phyloP scores from a whole-genome alignment of 177 flowering plant species.

The Vitis hybrid region DNA sequence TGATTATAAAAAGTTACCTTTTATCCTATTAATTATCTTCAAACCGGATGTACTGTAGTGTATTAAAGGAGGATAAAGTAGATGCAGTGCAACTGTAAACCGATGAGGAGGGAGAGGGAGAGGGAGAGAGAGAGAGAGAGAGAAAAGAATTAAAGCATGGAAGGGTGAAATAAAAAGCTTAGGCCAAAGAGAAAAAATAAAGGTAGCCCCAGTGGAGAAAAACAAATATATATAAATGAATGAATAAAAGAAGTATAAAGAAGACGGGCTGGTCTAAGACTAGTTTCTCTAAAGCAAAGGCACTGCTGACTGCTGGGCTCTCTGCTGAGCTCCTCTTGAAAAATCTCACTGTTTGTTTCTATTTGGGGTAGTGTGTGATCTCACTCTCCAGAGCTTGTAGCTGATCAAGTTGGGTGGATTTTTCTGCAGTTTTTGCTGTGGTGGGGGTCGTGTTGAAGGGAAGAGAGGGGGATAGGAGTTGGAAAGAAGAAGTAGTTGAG shows the following conservation, averaged over 20 bases:
- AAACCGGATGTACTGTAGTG: slow-evolving; percentile 9
- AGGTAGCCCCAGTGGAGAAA: not conserved
- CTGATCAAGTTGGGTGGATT: no score
- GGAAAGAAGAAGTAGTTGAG: not conserved
- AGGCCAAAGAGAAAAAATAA: slow-evolving; percentile 8
- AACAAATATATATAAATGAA: not conserved
- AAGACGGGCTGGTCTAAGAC: slow-evolving; percentile 24
- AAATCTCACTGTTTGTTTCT: slow-evolving; percentile 8
- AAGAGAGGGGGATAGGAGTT: not conserved
- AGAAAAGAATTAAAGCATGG: slow-evolving; percentile 9
- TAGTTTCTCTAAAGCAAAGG: slow-evolving; percentile 17
- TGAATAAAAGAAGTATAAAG: slow-evolving; percentile 26
- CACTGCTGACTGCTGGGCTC: slow-evolving; percentile 9
- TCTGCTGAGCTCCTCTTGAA: slow-evolving; percentile 8
- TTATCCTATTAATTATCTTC: slow-evolving; percentile 4
- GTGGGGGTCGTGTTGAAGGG: slow-evolving; percentile 6
- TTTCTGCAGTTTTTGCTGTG: no score
- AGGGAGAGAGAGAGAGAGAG: slow-evolving; percentile 22
- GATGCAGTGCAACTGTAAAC: slow-evolving; percentile 13
- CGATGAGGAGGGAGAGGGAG: slow-evolving; percentile 22
- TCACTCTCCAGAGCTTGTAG: no score
- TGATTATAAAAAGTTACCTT: slow-evolving; percentile 5
- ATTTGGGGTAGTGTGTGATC: slow-evolving; percentile 1
- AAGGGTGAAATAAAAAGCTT: slow-evolving; percentile 26
- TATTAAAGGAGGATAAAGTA: slow-evolving; percentile 6